Conservation (phyloP, 1,284 basidiomycete genomes). For the Ustilago tritici region DNA sequence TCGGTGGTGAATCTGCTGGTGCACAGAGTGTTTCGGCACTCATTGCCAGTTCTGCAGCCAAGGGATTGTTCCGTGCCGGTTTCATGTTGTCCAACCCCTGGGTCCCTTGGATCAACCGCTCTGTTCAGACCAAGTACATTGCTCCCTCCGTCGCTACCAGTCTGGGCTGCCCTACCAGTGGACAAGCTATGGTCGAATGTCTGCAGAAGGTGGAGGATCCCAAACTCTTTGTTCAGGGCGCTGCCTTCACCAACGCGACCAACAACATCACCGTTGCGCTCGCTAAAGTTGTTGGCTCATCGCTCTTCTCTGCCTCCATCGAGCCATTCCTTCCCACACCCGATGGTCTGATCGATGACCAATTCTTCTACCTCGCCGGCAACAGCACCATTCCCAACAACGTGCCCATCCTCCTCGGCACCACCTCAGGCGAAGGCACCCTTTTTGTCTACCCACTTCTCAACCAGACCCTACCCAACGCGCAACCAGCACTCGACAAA, state of each 20-base stretch:
- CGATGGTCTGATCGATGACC: constrained; percentile 40
- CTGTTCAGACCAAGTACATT: constrained; percentile 25
- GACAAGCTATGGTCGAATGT: constrained; percentile 37
- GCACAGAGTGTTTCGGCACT: constrained; percentile 70
- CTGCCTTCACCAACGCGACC: constrained; percentile 27
- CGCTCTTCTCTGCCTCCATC: constrained; percentile 16
- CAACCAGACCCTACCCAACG: constrained; percentile 20
- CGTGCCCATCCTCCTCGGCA: constrained; percentile 37
- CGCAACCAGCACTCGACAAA: constrained; percentile 24
- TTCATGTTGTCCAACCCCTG: constrained; percentile 48
- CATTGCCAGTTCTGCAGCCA: constrained; percentile 23
- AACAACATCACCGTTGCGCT: constrained; percentile 21
- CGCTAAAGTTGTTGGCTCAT: constrained; percentile 7
- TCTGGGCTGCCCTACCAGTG: constrained; percentile 23
- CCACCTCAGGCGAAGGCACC: constrained; percentile 38
- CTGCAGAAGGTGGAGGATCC: constrained; percentile 35
- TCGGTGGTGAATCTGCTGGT: constrained; percentile 89
- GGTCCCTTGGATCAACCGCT: constrained; percentile 36
- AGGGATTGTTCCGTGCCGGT: constrained; percentile 32
- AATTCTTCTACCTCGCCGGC: constrained; percentile 46
- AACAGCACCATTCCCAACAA: constrained; percentile 48
- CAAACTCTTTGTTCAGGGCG: constrained; percentile 24
- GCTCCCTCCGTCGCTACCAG: constrained; percentile 29
- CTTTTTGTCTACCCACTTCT: constrained; percentile 35
- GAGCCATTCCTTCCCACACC: constrained; percentile 46